Percentiles rank a stretch among this genome's conserved stretches.
phyloP scores from a whole-genome alignment of 805 yeast species.

The Kregervanrija delftensis region DNA sequence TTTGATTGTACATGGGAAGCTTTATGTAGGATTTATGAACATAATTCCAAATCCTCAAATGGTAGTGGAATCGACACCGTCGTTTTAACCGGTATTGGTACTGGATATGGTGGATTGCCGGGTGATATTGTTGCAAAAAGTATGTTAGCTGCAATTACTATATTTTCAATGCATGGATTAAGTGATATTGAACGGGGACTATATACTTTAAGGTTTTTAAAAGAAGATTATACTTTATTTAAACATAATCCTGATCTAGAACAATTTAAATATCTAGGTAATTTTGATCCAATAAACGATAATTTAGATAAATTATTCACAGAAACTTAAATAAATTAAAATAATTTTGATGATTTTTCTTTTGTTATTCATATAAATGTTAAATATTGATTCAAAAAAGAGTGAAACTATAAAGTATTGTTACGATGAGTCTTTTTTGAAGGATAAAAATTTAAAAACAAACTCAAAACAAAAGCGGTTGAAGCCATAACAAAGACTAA shows the following conservation, averaged over 20 bases:
- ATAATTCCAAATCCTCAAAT: conserved; percentile 7
- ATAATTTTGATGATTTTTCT: neutral
- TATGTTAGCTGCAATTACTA: conserved; percentile 30
- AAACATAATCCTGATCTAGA: conserved; percentile 3
- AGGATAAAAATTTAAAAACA: conserved; percentile 17
- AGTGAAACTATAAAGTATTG: neutral
- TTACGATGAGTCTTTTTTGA: conserved; percentile 1
- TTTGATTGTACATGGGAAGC: conserved; percentile 34
- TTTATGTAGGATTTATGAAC: conserved; percentile 19
- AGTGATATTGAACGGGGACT: conserved; percentile 16
- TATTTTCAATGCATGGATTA: conserved; percentile 16
- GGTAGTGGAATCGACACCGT: conserved; percentile 18
- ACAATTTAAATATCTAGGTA: neutral
- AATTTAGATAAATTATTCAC: too few species aligned
- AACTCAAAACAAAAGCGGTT: conserved; percentile 17
- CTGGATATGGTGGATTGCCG: conserved; percentile 34
- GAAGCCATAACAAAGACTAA: conserved; percentile 21
- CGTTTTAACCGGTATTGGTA: conserved; percentile 32
- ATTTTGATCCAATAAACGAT: too few species aligned
- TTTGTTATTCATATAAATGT: neutral
- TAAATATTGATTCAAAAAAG: neutral
- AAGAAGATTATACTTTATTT: conserved; percentile 16
- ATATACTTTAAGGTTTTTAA: conserved; percentile 18
- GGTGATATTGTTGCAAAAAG: conserved; percentile 25
- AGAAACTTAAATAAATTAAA: neutral